These are phyloP conservation scores for Calophaca sinica DNA, from an alignment of 306 rosid species.

Conservation along the genomic window DNA sequence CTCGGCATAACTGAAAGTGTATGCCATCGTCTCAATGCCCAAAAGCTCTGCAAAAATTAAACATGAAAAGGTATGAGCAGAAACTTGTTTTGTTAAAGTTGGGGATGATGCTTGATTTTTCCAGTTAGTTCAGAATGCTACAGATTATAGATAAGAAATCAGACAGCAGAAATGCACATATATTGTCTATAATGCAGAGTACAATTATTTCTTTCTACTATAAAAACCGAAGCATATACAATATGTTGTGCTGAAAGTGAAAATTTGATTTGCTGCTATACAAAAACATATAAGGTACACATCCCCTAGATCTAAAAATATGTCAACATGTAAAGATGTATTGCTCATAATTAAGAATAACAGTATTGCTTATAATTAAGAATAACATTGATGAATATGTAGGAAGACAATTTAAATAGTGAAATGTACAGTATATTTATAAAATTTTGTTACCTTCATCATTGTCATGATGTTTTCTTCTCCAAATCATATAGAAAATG, in stretches of 20 bases:
- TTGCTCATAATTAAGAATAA: slow-evolving; percentile 6
- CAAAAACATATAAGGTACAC: slow-evolving; percentile 17
- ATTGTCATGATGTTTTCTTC: slow-evolving; percentile 55
- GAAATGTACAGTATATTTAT: not conserved
- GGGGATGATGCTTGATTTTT: not conserved
- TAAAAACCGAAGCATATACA: slow-evolving; percentile 1
- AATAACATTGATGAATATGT: not conserved
- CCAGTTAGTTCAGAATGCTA: not conserved
- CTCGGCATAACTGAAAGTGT: slow-evolving; percentile 72
- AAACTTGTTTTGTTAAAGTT: not conserved
- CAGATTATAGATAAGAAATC: not conserved
- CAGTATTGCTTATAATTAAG: not conserved
- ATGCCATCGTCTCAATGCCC: slow-evolving; percentile 72
- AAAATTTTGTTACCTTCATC: slow-evolving; percentile 61
- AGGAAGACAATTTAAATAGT: slow-evolving; percentile 6
- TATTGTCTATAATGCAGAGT: not conserved
- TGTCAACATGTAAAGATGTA: not conserved
- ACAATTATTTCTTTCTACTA: not conserved
- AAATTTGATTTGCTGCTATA: not conserved
- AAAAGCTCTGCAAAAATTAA: slow-evolving; percentile 63
- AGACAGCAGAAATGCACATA: not conserved
- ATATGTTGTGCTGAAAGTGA: not conserved
- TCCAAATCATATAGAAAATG: slow-evolving; percentile 47
- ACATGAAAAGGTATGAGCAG: slow-evolving; percentile 17
- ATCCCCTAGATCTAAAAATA: not conserved